Percentiles rank a stretch among this genome's conserved stretches.
phyloP scores from a whole-genome alignment of 345 rosid species.

The Rhizophora apiculata region DNA sequence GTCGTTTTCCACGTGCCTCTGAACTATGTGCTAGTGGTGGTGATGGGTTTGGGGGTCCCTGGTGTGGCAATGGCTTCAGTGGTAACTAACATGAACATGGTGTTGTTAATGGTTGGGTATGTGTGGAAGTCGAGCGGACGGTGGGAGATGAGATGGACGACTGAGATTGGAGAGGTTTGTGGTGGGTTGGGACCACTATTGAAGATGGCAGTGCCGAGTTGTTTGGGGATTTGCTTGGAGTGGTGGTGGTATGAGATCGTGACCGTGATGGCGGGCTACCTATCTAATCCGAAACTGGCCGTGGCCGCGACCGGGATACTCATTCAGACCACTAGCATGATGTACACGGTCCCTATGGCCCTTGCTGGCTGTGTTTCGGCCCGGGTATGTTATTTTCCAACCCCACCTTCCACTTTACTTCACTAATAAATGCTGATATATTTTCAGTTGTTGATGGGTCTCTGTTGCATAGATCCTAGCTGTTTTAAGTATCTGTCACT shows the following conservation, averaged over 20 bases:
- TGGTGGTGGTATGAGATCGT: slow-evolving; percentile 99
- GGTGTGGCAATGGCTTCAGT: slow-evolving; percentile 97
- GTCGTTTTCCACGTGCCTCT: slow-evolving; percentile 80
- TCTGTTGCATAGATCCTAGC: slow-evolving; percentile 16
- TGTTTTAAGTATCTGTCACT: neutral
- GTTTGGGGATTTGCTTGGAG: slow-evolving; percentile 92
- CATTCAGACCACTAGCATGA: slow-evolving; percentile 95
- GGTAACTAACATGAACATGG: slow-evolving; percentile 82
- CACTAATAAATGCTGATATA: neutral
- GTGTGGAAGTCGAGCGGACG: slow-evolving; percentile 58
- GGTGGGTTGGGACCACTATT: slow-evolving; percentile 68
- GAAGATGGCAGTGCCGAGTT: slow-evolving; percentile 90
- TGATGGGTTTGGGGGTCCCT: slow-evolving; percentile 61
- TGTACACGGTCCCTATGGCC: slow-evolving; percentile 99
- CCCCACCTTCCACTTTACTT: slow-evolving; percentile 1
- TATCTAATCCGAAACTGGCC: slow-evolving; percentile 73
- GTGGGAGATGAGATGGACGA: slow-evolving; percentile 53
- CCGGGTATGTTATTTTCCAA: slow-evolving; percentile 47
- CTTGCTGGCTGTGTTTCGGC: slow-evolving; percentile 98
- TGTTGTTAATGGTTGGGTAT: slow-evolving; percentile 67
- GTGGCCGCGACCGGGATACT: slow-evolving; percentile 95
- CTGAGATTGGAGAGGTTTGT: slow-evolving; percentile 39
- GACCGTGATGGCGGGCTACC: slow-evolving; percentile 79
- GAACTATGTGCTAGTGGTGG: slow-evolving; percentile 62
- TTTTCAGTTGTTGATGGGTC: slow-evolving; percentile 3